phyloP scores from a whole-genome alignment of 305 asterid genomes.

The Coffea humblotiana region DNA sequence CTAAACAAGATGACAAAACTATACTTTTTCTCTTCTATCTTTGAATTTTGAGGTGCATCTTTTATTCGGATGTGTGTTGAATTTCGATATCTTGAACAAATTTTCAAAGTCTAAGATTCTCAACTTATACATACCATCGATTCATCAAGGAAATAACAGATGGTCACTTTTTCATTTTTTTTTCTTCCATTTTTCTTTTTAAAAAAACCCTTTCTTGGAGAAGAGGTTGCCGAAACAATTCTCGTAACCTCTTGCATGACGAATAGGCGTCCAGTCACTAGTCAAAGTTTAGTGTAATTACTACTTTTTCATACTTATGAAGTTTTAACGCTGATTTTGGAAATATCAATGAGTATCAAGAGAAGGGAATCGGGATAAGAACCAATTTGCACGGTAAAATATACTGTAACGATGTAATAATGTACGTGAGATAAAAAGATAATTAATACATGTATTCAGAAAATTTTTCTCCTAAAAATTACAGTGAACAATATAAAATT shows the following conservation, averaged over 20 bases:
- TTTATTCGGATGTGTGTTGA: background rate
- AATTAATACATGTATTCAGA: too few relatives aligned
- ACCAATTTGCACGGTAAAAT: too few relatives aligned
- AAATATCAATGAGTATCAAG: background rate
- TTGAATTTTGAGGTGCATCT: background rate
- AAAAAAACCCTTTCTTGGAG: too few relatives aligned
- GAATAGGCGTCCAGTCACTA: too few relatives aligned
- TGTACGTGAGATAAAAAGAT: too few relatives aligned
- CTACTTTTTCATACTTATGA: background rate
- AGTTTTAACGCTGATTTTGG: background rate
- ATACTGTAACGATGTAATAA: too few relatives aligned
- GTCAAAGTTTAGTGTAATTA: too few relatives aligned
- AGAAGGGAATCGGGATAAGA: background rate
- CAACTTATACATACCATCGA: background rate
- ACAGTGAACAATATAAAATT: background rate
- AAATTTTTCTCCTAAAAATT: too few relatives aligned
- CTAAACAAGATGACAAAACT: conserved; percentile 9
- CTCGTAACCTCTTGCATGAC: too few relatives aligned
- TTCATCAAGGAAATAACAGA: background rate
- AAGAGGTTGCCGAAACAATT: too few relatives aligned
- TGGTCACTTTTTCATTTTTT: background rate
- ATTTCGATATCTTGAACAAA: background rate
- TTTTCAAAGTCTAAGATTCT: background rate
- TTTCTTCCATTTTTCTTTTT: too few relatives aligned
- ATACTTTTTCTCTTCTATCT: background rate